Percentiles rank a stretch among this genome's conserved stretches.
phyloP scores from a whole-genome alignment of 2,329 filamentous ascomycete genomes.

The Paracorniculantispora psalliotae region DNA sequence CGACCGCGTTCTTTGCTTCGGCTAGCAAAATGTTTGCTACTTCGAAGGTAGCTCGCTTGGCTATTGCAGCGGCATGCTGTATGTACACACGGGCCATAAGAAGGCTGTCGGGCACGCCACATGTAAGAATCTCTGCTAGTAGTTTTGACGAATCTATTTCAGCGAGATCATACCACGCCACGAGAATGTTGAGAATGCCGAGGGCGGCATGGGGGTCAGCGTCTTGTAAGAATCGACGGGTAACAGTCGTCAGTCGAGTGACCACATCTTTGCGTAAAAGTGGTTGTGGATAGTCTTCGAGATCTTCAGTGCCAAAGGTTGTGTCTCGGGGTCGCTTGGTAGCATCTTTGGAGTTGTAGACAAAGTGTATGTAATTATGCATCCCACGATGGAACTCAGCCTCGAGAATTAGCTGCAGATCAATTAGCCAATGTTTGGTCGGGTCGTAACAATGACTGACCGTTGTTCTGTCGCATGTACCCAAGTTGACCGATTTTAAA shows the following conservation, averaged over 20 bases:
- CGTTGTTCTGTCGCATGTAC: not conserved
- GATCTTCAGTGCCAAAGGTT: not conserved
- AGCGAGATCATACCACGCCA: not conserved
- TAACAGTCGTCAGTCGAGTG: not conserved
- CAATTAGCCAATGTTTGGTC: not conserved
- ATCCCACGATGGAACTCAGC: constrained; percentile 7
- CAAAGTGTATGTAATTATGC: not conserved
- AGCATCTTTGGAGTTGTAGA: not conserved
- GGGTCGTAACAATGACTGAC: not conserved
- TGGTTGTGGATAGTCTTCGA: not conserved
- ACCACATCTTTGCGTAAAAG: not conserved
- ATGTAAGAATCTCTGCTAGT: not conserved
- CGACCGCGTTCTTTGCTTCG: not conserved
- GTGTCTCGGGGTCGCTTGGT: not conserved
- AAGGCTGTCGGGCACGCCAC: not conserved
- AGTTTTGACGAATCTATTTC: not conserved
- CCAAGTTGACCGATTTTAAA: not conserved
- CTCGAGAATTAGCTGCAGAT: not conserved
- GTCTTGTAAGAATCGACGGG: not conserved
- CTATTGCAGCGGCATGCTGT: not conserved
- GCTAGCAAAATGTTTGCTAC: not conserved
- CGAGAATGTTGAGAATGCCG: not conserved
- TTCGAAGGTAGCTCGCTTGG: not conserved
- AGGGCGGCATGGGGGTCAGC: not conserved
- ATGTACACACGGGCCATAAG: not conserved